phyloP scores from a whole-genome alignment of 257 asterid genomes.

The Solanum chiquidenum region DNA sequence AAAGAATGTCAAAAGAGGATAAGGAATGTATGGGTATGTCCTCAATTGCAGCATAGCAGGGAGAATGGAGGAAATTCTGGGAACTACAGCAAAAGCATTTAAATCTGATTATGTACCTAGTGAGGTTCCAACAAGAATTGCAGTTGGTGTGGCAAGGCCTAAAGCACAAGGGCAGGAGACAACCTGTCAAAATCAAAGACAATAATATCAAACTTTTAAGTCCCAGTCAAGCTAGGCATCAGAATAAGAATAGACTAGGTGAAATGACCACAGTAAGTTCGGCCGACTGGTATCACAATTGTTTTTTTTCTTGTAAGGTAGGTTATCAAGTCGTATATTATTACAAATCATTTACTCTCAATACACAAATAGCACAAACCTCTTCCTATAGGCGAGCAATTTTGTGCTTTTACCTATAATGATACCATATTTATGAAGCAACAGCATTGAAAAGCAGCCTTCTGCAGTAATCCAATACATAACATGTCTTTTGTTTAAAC shows the following conservation, averaged over 20 bases:
- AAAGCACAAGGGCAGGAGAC: constrained; percentile 98
- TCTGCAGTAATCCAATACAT: not conserved
- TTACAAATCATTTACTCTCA: not conserved
- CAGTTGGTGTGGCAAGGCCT: constrained; percentile 99
- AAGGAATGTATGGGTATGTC: not conserved
- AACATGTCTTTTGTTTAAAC: not conserved
- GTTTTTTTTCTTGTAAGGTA: not conserved
- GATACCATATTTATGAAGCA: not conserved
- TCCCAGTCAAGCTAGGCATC: not conserved
- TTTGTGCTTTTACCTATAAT: not conserved
- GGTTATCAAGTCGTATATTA: not conserved
- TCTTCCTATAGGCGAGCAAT: not conserved
- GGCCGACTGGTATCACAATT: not conserved
- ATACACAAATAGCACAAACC: not conserved
- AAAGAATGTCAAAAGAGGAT: not conserved
- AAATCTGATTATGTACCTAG: constrained; percentile 47
- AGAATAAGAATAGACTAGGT: not conserved
- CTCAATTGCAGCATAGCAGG: not conserved
- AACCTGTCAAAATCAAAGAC: constrained; percentile 40
- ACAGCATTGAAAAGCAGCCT: not conserved
- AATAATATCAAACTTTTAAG: not conserved
- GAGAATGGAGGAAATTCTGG: not conserved
- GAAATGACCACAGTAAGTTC: not conserved
- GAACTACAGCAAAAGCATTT: not conserved
- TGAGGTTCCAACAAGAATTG: constrained; percentile 95